Conservation (phyloP, 1,284 basidiomycete genomes). For the Coniferiporia sulphurascens region DNA sequence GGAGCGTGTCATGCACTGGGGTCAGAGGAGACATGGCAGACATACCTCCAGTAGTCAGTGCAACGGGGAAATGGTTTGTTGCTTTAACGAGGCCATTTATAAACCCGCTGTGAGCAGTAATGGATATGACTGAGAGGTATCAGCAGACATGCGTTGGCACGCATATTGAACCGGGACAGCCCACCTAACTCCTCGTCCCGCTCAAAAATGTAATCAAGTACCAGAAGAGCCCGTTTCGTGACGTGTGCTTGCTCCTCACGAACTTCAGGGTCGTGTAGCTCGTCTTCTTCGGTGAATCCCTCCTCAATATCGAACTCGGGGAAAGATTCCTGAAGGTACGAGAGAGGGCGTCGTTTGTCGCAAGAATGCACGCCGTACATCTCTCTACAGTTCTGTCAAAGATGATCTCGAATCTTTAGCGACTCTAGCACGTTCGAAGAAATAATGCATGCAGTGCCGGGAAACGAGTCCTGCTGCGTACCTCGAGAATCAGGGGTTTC, state of each 20-base stretch:
- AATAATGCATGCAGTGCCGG: neutral
- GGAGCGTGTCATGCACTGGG: neutral
- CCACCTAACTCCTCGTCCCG: conserved; percentile 45
- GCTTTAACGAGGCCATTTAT: conserved; percentile 49
- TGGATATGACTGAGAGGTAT: conserved; percentile 46
- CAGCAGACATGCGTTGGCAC: neutral
- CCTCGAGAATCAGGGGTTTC: conserved; percentile 28
- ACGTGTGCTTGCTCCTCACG: conserved; percentile 62
- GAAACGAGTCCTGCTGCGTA: conserved; percentile 11
- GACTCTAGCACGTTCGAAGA: neutral
- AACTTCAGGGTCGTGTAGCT: conserved; percentile 58
- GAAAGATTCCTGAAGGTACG: conserved; percentile 52
- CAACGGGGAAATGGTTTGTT: conserved; percentile 39
- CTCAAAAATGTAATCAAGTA: conserved; percentile 62
- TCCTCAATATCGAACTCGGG: conserved; percentile 61
- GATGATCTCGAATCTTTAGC: neutral
- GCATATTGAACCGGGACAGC: conserved; percentile 21
- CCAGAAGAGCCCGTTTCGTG: conserved; percentile 45
- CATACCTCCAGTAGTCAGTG: conserved; percentile 58
- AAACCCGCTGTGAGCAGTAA: conserved; percentile 60
- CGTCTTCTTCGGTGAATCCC: conserved; percentile 68
- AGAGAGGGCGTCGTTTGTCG: conserved; percentile 56
- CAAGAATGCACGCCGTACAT: conserved; percentile 70
- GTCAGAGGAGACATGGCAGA: neutral
- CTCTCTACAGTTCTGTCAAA: conserved; percentile 57